A percentile compares a stretch with the other conserved stretches of the same genome.
phyloP scores from a whole-genome alignment of 192 early-diverging fungal species.

The Rhizoclosmatium globosum region DNA sequence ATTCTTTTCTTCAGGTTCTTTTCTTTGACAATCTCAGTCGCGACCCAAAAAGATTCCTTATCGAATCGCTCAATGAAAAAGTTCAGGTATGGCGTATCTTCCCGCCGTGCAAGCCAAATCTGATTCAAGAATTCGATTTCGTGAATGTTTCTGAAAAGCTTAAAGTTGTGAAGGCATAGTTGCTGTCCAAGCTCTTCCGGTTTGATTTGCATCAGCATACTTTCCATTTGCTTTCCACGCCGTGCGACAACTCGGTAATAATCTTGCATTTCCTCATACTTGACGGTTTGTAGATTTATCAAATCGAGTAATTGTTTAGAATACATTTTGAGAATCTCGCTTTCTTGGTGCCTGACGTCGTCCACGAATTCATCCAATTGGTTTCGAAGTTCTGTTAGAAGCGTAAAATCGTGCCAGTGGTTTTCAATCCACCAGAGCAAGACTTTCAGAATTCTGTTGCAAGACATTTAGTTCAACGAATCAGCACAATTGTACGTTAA shows the following conservation, averaged over 20 bases:
- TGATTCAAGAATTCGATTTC: constrained; percentile 66
- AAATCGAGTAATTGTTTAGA: constrained; percentile 19
- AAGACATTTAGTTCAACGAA: neutral
- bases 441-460: constrained; percentile 47
- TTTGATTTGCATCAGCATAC: constrained; percentile 55
- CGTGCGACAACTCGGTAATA: constrained; percentile 50
- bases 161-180: constrained; percentile 59
- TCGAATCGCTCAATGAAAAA: constrained; percentile 66
- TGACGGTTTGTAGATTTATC: constrained; percentile 17
- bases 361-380: constrained; percentile 55
- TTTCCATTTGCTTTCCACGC: constrained; percentile 55
- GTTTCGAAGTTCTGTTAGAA: constrained; percentile 48
- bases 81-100: constrained; percentile 56
- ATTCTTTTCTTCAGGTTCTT: constrained; percentile 63
- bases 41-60: constrained; percentile 62
- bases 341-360: constrained; percentile 41
- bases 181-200: constrained; percentile 58
- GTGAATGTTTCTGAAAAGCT: constrained; percentile 65
- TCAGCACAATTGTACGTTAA: neutral
- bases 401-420: constrained; percentile 66
- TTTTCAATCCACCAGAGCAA: constrained; percentile 63
- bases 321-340: neutral
- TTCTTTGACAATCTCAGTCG: constrained; percentile 57
- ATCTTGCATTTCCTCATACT: constrained; percentile 57
- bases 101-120: constrained; percentile 60